Evolutionary conservation across 257 asterid genomes (phyloP).

Genomic region (Gynochthodes officinalis): DNA sequence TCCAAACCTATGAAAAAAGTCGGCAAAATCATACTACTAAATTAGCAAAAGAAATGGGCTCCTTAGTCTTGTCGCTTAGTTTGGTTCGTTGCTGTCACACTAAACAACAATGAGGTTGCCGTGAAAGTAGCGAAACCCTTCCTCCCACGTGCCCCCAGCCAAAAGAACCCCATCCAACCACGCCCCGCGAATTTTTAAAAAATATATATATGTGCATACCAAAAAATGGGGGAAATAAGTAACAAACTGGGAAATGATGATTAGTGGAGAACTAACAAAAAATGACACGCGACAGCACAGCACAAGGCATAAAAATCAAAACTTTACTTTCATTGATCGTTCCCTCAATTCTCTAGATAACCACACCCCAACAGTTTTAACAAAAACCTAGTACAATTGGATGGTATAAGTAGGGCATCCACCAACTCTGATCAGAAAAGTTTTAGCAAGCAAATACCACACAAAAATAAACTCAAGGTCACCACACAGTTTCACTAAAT

Average conservation of each 20-base stretch:
- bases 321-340: constrained; percentile 20
- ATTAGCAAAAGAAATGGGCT: not conserved
- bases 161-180: not conserved
- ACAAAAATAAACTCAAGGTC: constrained; percentile 26
- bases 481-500: constrained; percentile 15
- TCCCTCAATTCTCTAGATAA: not conserved
- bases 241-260: not conserved
- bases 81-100: no score
- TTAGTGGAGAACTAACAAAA: not conserved
- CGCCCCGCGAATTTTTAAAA: not conserved
- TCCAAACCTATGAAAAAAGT: not conserved
- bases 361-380: not conserved
- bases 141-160: not conserved
- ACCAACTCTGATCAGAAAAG: constrained; percentile 28
- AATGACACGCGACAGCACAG: not conserved
- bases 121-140: not conserved
- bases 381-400: constrained; percentile 5
- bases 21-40: not conserved
- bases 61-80: no score
- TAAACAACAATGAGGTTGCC: not conserved
- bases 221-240: not conserved
- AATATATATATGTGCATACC: not conserved
- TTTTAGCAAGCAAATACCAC: constrained; percentile 4
- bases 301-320: constrained; percentile 34
- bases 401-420: constrained; percentile 14